These are phyloP conservation scores for Salix purpurea DNA, from an alignment of 345 rosid species.

Conservation along the genomic window DNA sequence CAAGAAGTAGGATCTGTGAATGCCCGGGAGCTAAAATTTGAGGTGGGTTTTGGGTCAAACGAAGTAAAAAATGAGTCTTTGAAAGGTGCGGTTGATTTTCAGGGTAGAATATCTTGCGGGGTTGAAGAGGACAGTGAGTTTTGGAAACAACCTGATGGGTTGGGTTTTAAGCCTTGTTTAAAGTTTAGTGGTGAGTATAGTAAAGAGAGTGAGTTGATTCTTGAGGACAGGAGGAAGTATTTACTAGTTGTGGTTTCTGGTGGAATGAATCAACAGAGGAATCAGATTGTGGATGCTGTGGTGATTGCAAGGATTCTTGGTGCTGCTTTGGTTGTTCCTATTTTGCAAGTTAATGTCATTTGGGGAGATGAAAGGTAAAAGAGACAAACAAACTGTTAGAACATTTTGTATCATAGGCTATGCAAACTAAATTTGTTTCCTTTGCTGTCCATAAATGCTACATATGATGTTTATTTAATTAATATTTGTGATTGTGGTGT, in stretches of 20 bases:
- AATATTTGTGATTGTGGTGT: background rate
- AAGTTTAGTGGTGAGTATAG: constrained; percentile 49
- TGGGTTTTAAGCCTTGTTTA: constrained; percentile 82
- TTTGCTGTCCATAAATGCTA: background rate
- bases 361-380: constrained; percentile 98
- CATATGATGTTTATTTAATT: background rate
- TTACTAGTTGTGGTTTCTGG: constrained; percentile 89
- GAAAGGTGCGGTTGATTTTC: constrained; percentile 9
- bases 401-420: background rate
- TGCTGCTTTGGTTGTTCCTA: constrained; percentile 91
- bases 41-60: background rate
- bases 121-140: constrained; percentile 41
- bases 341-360: constrained; percentile 88
- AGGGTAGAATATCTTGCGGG: constrained; percentile 10
- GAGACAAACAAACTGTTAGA: too few relatives aligned
- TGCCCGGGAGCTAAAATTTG: constrained; percentile 15
- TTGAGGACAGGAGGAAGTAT: constrained; percentile 52
- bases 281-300: constrained; percentile 96
- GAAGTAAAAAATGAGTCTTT: constrained; percentile 16
- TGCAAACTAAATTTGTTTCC: background rate
- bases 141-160: constrained; percentile 95
- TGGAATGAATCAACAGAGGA: constrained; percentile 97
- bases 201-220: constrained; percentile 39
- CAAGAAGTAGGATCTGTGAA: constrained; percentile 4
- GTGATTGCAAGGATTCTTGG: constrained; percentile 94